phyloP scores from a whole-genome alignment of 2,329 filamentous ascomycete species.

The Cryphonectria radicalis region DNA sequence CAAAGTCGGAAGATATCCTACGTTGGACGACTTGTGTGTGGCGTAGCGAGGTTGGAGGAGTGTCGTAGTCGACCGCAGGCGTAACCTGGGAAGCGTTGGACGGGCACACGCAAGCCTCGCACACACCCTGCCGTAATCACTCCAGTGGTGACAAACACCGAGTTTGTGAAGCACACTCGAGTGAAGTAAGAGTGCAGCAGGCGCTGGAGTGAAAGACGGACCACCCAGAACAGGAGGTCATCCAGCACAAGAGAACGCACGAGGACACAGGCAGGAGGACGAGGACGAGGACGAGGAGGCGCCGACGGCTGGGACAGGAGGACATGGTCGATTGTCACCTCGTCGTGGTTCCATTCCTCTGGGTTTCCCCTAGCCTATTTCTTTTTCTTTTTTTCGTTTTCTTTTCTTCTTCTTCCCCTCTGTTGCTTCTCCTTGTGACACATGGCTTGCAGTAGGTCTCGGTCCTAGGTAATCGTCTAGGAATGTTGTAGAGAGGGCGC shows the following conservation, averaged over 20 bases:
- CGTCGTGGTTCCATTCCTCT: neutral
- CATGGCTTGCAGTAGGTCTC: constrained; percentile 14
- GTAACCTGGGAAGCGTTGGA: constrained; percentile 19
- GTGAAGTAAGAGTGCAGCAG: constrained; percentile 12
- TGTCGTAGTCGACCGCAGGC: constrained; percentile 1
- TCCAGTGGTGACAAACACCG: constrained; percentile 18
- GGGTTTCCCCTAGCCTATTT: neutral
- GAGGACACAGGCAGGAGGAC: constrained; percentile 11
- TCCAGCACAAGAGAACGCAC: constrained; percentile 22
- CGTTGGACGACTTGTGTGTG: constrained; percentile 22
- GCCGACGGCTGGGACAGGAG: neutral
- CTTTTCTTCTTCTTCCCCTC: neutral
- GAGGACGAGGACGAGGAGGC: neutral
- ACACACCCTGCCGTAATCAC: constrained; percentile 15
- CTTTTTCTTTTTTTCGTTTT: too few relatives aligned
- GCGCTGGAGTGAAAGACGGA: neutral
- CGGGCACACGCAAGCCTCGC: constrained; percentile 21
- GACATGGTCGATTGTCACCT: neutral
- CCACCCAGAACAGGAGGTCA: constrained; percentile 17
- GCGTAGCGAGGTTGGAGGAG: neutral
- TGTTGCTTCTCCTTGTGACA: constrained; percentile 5
- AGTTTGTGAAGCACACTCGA: constrained; percentile 13
- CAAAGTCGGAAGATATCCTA: constrained; percentile 18
- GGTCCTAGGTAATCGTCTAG: constrained; percentile 14
- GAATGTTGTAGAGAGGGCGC: constrained; percentile 20